A percentile compares a stretch with the other conserved stretches of the same genome.
Evolutionary conservation across 139 green algal species (phyloP).

Genomic region (Chlorella sp.): DNA sequence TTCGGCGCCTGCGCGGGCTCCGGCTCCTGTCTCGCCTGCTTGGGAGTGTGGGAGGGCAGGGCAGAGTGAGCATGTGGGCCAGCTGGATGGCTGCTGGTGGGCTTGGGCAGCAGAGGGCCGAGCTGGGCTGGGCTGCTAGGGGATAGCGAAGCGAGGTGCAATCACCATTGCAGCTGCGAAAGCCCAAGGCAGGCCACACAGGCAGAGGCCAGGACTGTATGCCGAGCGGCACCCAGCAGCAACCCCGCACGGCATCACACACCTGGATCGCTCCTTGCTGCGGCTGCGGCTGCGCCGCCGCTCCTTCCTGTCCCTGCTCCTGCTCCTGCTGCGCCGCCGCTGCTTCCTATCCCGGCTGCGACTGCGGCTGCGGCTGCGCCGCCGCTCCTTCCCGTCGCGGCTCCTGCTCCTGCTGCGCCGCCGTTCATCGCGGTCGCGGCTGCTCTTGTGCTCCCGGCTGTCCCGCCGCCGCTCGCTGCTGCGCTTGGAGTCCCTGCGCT

Average conservation of each 20-base stretch:
- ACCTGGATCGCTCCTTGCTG: not conserved
- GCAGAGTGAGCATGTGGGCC: not conserved
- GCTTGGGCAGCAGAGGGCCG: not conserved
- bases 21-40: not conserved
- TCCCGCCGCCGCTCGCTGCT: not conserved
- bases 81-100: not conserved
- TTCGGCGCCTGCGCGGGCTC: conserved; percentile 9
- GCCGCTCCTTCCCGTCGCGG: not conserved
- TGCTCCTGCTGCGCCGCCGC: not conserved
- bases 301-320: not conserved
- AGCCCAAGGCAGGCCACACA: too few species aligned
- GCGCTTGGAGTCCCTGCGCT: not conserved
- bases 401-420: not conserved
- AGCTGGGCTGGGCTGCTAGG: too few species aligned
- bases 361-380: not conserved
- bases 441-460: not conserved
- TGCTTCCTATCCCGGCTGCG: not conserved
- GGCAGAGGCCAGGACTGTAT: too few species aligned
- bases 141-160: too few species aligned
- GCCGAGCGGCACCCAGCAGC: too few species aligned
- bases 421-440: not conserved
- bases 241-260: too few species aligned
- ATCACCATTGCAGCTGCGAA: too few species aligned
- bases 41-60: too few species aligned
- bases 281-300: not conserved